Evolutionary conservation across 768 basidiomycete species (phyloP).

Genomic region (Suillus placidus): DNA sequence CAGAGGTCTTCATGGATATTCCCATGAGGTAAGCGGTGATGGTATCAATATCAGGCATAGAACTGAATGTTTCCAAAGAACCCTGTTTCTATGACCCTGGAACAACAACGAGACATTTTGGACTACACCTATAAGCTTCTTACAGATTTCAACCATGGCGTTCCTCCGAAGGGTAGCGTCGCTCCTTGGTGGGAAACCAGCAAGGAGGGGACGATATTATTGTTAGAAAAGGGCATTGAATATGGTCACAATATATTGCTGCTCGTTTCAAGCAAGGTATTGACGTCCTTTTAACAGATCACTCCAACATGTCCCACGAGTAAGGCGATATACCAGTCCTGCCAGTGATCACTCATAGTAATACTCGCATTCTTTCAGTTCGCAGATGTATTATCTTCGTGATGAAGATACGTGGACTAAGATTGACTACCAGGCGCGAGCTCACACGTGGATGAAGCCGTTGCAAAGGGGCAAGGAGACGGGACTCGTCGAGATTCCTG

Average conservation of each 20-base stretch:
- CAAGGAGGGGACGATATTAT: constrained; percentile 62
- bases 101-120: constrained; percentile 74
- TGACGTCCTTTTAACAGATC: constrained; percentile 41
- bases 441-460: constrained; percentile 76
- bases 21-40: constrained; percentile 53
- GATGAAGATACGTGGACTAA: constrained; percentile 74
- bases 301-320: constrained; percentile 61
- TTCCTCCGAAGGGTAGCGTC: constrained; percentile 62
- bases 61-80: constrained; percentile 42
- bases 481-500: constrained; percentile 64
- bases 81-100: constrained; percentile 56
- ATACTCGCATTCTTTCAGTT: constrained; percentile 33
- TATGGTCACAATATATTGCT: constrained; percentile 50
- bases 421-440: constrained; percentile 62
- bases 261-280: constrained; percentile 14
- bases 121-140: constrained; percentile 66
- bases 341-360: not conserved
- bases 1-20: constrained; percentile 71
- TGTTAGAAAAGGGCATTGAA: constrained; percentile 73
- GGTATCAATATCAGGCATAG: not conserved
- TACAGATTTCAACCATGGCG: constrained; percentile 64
- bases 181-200: constrained; percentile 84
- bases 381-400: constrained; percentile 68
- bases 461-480: constrained; percentile 64
- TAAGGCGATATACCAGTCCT: constrained; percentile 20